Base-by-base conservation (phyloP, 2,329 filamentous ascomycete species). In the Xylariaceae sp. region DNA sequence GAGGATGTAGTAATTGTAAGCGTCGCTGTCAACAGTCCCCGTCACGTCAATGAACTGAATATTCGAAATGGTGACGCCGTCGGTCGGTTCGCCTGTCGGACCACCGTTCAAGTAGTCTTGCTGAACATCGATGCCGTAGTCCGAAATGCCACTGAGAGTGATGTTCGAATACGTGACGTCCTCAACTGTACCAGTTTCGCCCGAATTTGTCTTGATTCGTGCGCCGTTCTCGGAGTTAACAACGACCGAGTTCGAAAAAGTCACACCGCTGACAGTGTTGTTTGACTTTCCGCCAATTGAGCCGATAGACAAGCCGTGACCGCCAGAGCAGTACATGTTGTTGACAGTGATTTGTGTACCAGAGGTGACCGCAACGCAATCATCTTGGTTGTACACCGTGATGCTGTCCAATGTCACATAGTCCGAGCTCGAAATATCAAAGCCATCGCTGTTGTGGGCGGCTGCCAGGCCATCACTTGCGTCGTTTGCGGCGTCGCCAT, bases 391-490 rank as follows among this genome's bases (percentile, higher is more conserved):
- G 19, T 31, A 28, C 5, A 44, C 42, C 3, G 11, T 22, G 18
- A 28, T 44, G 22, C 42, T 33, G 13, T 33, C 28, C 9, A 44
- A 13, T 13, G 28, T 33, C 18, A 33, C 28, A 19, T 44, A 28
- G 28, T 44, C 28, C 13, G 42, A 44, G 28, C 19, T 31, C 17
- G 18, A 28, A 13, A 44, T 44, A 17, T 44, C 42, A 14, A 44
- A 44, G 42, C 42, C 42, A 44, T 44, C 42, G 42, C 19, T 44
- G 28, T 44, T 44, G 28, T 44, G 42, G 14, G 42, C 42, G 19
- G 42, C 42, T 7, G 42, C 9, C 3, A 4, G 3, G n/a, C 42
- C 42, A 31, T n/a, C 42, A 6, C 19, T 31, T 17, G 19, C 19
- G 22, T 17, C 31, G 22, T 44, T 44, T 10, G 42, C 11, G 7